Base-by-base conservation (phyloP, 148 eudicot genomes). In the Chenopodium album region DNA sequence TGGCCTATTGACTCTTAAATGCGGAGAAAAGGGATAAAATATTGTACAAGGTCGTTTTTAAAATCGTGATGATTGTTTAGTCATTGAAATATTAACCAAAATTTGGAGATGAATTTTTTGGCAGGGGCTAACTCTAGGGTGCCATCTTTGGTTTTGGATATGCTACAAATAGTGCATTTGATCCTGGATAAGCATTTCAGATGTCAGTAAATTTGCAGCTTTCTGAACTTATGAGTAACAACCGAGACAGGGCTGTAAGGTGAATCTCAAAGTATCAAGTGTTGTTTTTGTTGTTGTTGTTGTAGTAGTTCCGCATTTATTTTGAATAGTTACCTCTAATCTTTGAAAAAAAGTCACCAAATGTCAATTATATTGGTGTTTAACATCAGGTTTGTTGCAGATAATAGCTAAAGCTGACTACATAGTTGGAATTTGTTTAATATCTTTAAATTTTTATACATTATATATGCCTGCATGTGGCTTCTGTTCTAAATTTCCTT, bases 171-270 rank as follows among this genome's bases (percentile, higher is more conserved):
- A 19, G 65, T 32, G 34, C 79, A n/a, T 13, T 54, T 59, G 79
- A 60, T 17, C 37, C 41, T 26, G 80, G 56, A 69, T 54, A 50
- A 75, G 74, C 11, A 4, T 68, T 47, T 79, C 71, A 75, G 71
- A 69, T 79, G 72, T 60, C 74, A 19, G 31, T 68, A 62, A 50
- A 17, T 62, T 6, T 76, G 73, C 46, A 84, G 79, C 71, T 76
- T 41, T 71, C 81, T 32, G 71, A 74, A 22, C 12, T 60, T 22
- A 56, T 71, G 82, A 78, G 65, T 52, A 17, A 52, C 28, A 76
- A 26, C 76, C 77, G 37, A 14, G 81, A 76, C 20, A 85, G 20
- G 56, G 56, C 28, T 46, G 87, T 85, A 48, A 85, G 87, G 87
- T 85, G 59, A 56, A 34, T 64, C n/a, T 76, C 83, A 9, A 56